Percentiles rank a stretch among this genome's conserved stretches.
Evolutionary conservation across 2,329 filamentous ascomycete species (phyloP).

Genomic region (Cephalotrichum gorgonifer): DNA sequence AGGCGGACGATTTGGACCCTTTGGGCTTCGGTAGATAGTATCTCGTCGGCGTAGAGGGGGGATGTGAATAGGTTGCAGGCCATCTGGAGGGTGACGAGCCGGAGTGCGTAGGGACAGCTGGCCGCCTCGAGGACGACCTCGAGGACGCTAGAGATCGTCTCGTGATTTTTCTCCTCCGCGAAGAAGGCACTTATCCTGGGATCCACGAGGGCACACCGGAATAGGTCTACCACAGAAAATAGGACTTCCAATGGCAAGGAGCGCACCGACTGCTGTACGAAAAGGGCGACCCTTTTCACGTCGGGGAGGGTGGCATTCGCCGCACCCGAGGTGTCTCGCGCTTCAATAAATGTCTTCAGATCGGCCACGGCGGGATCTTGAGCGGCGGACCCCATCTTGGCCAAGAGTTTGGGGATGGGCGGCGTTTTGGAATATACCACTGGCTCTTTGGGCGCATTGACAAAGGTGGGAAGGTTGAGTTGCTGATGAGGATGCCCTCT

Average conservation of each 20-base stretch:
- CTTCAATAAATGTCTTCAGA: conserved; percentile 62
- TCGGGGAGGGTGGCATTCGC: conserved; percentile 62
- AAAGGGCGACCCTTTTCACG: conserved; percentile 51
- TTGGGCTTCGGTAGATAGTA: conserved; percentile 42
- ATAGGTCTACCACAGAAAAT: conserved; percentile 78
- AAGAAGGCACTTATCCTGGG: conserved; percentile 71
- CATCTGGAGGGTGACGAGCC: conserved; percentile 74
- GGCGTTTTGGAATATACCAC: conserved; percentile 70
- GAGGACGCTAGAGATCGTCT: conserved; percentile 53
- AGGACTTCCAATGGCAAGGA: conserved; percentile 52
- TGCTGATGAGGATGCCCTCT: conserved; percentile 59
- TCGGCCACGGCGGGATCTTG: conserved; percentile 50
- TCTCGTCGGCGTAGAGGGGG: conserved; percentile 55
- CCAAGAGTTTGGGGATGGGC: conserved; percentile 69
- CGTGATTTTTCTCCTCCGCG: conserved; percentile 60
- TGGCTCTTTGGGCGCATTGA: conserved; percentile 51
- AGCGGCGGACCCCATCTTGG: conserved; percentile 57
- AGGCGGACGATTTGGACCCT: conserved; percentile 54
- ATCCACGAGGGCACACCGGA: conserved; percentile 69
- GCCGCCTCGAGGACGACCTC: conserved; percentile 44
- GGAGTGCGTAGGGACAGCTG: conserved; percentile 66
- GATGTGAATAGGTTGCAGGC: conserved; percentile 78
- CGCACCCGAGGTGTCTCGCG: conserved; percentile 44
- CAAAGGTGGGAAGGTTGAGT: conserved; percentile 60
- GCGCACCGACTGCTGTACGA: conserved; percentile 45